phyloP scores from a whole-genome alignment of 75 land plant genomes.

The Pseudotsuga menziesii region DNA sequence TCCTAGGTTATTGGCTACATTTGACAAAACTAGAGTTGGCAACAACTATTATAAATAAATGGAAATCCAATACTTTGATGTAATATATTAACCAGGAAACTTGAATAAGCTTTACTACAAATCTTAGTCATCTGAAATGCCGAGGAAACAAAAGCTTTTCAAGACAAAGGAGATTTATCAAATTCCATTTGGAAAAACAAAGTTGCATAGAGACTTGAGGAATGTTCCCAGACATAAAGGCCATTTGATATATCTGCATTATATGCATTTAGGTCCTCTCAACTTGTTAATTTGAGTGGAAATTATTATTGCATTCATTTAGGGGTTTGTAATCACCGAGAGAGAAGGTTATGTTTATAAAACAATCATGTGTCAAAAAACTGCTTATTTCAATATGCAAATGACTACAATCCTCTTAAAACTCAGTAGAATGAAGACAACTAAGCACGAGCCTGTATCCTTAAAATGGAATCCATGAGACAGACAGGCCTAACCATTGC shows the following conservation, averaged over 20 bases:
- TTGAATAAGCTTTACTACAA: background rate
- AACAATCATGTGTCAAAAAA: background rate
- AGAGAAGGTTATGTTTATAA: background rate
- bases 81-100: background rate
- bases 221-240: background rate
- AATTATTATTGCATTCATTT: background rate
- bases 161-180: background rate
- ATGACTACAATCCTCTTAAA: background rate
- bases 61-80: background rate
- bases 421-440: background rate
- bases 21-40: background rate
- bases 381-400: background rate
- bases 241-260: background rate
- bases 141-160: background rate
- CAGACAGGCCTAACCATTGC: background rate
- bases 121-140: background rate
- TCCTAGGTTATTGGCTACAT: background rate
- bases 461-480: background rate
- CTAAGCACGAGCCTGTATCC: background rate
- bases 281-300: background rate
- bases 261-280: background rate
- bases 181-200: background rate
- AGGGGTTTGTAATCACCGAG: too few relatives aligned
- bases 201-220: background rate
- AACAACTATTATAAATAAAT: background rate